These are phyloP conservation scores for Plasmodium blacklocki DNA, from an alignment of 169 alveolate species.

Conservation along the genomic window DNA sequence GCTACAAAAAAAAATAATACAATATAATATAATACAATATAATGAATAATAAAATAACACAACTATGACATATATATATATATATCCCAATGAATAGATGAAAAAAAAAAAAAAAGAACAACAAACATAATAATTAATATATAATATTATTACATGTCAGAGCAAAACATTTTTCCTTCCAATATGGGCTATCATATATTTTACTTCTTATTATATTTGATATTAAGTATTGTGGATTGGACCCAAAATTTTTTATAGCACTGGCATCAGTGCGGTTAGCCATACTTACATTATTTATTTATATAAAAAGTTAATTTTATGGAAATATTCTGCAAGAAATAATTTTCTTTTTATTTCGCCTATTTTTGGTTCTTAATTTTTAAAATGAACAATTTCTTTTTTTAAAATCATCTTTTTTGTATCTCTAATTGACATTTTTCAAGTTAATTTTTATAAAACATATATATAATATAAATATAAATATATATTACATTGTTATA, in stretches of 20 bases:
- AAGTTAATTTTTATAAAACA: no score
- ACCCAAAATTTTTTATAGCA: conserved; percentile 89
- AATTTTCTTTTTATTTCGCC: no score
- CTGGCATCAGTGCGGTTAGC: conserved; percentile 93
- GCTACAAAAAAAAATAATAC: conserved; percentile 65
- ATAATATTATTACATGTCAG: conserved; percentile 75
- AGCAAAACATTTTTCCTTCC: conserved; percentile 94
- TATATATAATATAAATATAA: no score
- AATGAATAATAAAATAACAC: not conserved
- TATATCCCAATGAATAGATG: not conserved
- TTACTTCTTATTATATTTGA: conserved; percentile 90
- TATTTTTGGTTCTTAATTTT: no score
- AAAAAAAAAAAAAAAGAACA: not conserved
- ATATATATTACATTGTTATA: no score
- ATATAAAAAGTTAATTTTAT: not conserved
- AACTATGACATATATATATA: not conserved
- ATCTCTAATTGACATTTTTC: no score
- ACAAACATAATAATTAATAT: no score
- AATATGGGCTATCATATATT: conserved; percentile 88
- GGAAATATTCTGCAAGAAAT: no score
- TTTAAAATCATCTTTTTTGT: no score
- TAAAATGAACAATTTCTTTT: no score
- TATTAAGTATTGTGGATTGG: conserved; percentile 91
- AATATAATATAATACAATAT: not conserved
- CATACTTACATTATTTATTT: conserved; percentile 75